These are phyloP conservation scores for Fusarium hainanense DNA, from an alignment of 2,329 filamentous ascomycete species.

Conservation along the genomic window DNA sequence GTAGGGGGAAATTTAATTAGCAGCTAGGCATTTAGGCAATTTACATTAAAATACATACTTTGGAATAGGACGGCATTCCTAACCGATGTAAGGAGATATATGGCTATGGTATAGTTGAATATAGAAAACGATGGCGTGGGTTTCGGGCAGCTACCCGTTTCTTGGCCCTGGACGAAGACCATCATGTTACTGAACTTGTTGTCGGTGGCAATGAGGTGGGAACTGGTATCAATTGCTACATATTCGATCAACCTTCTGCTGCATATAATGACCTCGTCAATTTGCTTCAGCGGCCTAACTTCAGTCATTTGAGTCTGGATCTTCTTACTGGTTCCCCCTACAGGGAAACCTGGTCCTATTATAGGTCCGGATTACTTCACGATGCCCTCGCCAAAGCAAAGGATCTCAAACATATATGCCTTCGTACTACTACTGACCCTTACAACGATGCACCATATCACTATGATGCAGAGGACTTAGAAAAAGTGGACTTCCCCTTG, in stretches of 20 bases:
- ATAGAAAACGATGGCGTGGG: constrained; percentile 5
- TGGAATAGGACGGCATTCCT: too few species aligned
- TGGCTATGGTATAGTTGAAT: not conserved
- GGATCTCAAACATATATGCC: not conserved
- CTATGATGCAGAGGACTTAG: too few species aligned
- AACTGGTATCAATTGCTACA: not conserved
- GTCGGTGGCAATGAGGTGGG: not conserved
- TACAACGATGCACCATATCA: too few species aligned
- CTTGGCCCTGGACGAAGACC: not conserved
- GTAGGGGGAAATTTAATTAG: too few species aligned
- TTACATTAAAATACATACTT: too few species aligned
- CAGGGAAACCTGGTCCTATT: not conserved
- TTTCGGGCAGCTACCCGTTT: not conserved
- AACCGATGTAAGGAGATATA: too few species aligned
- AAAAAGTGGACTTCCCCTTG: not conserved
- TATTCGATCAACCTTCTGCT: not conserved
- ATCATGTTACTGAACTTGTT: not conserved
- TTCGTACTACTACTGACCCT: not conserved
- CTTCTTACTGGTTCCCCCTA: not conserved
- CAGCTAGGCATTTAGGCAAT: too few species aligned
- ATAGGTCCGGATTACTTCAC: not conserved
- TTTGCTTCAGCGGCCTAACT: not conserved
- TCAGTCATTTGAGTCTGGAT: not conserved
- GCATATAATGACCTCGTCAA: not conserved
- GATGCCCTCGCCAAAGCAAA: not conserved